Percentiles rank a stretch among this genome's conserved stretches.
These are phyloP conservation scores for Yarrowia porcina DNA, from an alignment of 805 yeast species.

Conservation along the genomic window DNA sequence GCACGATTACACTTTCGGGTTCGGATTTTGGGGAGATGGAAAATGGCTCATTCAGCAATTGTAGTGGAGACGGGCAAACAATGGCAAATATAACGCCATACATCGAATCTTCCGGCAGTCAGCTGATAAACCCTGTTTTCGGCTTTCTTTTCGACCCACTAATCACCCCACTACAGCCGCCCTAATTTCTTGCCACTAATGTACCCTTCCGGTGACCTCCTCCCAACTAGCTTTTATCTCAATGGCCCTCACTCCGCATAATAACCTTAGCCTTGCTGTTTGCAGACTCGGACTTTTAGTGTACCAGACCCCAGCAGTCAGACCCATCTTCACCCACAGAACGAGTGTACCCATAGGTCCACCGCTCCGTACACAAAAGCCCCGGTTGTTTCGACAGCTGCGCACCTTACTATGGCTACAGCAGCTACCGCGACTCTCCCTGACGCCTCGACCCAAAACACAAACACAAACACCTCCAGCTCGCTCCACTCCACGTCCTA, in stretches of 20 bases:
- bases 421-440: not conserved
- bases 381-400: too few relatives aligned
- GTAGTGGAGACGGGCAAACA: not conserved
- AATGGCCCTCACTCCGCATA: not conserved
- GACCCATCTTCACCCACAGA: too few relatives aligned
- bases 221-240: not conserved
- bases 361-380: too few relatives aligned
- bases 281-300: not conserved
- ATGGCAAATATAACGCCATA: not conserved
- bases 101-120: not conserved
- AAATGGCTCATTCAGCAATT: not conserved
- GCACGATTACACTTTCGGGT: conserved; percentile 22
- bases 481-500: not conserved
- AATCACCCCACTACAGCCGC: too few relatives aligned
- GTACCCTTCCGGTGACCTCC: too few relatives aligned
- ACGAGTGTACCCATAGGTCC: too few relatives aligned
- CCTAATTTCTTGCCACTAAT: too few relatives aligned
- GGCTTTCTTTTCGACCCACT: not conserved
- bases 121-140: too few relatives aligned
- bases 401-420: not conserved
- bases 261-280: conserved; percentile 10
- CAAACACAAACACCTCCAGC: not conserved
- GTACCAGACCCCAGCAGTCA: not conserved
- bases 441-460: not conserved
- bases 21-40: not conserved